These are phyloP conservation scores for Chalciporus piperatoides DNA, from an alignment of 1,284 basidiomycete species.

Conservation along the genomic window DNA sequence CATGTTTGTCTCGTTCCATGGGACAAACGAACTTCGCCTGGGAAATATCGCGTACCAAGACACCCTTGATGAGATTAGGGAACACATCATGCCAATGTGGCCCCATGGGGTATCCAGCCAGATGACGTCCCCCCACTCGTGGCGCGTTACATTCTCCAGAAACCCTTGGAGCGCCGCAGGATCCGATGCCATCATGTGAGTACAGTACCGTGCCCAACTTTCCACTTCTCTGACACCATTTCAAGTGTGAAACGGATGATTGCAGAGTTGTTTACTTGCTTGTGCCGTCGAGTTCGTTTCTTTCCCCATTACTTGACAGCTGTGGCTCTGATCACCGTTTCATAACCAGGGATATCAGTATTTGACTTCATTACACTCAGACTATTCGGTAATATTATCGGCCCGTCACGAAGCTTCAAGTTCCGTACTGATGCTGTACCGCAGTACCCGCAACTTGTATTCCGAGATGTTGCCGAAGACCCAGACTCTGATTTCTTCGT, in stretches of 20 bases:
- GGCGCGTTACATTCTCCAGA: slow-evolving; percentile 41
- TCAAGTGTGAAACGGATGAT: slow-evolving; percentile 43
- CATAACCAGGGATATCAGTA: slow-evolving; percentile 46
- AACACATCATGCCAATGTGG: slow-evolving; percentile 45
- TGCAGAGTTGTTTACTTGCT: slow-evolving; percentile 38
- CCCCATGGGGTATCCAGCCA: slow-evolving; percentile 40
- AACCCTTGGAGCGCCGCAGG: slow-evolving; percentile 45
- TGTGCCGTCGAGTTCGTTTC: slow-evolving; percentile 37
- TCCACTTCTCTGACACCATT: background rate
- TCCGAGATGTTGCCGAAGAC: slow-evolving; percentile 47
- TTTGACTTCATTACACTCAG: slow-evolving; percentile 56
- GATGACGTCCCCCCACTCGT: slow-evolving; percentile 31
- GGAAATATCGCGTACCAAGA: slow-evolving; percentile 38
- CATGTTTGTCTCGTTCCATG: slow-evolving; percentile 53
- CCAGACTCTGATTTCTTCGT: slow-evolving; percentile 54
- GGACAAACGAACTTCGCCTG: slow-evolving; percentile 39
- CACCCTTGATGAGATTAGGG: slow-evolving; percentile 39
- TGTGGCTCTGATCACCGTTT: slow-evolving; percentile 13
- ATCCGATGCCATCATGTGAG: slow-evolving; percentile 42
- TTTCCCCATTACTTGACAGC: background rate
- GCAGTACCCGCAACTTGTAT: slow-evolving; percentile 60
- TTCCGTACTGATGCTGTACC: slow-evolving; percentile 7
- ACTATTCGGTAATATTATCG: slow-evolving; percentile 43
- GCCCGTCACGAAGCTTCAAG: background rate
- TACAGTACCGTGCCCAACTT: background rate